Evolutionary conservation across 768 basidiomycete species (phyloP), one percentile per base, ranked within the genome.

Genomic region (Suillus variegatus): DNA sequence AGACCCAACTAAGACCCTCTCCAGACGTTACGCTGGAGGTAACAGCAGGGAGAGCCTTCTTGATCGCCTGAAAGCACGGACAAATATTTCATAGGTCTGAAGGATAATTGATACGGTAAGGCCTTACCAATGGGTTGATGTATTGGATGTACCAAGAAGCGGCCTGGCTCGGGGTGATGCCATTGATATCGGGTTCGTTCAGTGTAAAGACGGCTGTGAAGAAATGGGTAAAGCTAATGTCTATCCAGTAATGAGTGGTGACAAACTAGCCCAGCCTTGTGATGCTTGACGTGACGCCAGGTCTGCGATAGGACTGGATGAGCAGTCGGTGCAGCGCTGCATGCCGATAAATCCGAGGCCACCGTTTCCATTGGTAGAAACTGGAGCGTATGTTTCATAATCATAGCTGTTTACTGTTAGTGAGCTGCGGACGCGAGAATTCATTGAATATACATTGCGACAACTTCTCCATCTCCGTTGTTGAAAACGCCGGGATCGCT

Each of bases 331-430:
- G 63, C 78, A 80, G 10, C 75, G 78, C 62, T 80, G 80, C 79
- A 74, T 81, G 13, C 79, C 79, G 6, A 80, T 77, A 67, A 81
- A 80, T 6, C 70, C 72, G 13, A 80, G 75, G 9, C 80, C 79
- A 2, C 79, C 79, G 6, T 67, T 69, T 1, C 79, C 79, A 51
- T 78, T 78, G 14, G 72, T 73, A 40, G 79, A 79, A 6, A 74
- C 69, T 6, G 79, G 79, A 10, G 65, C 43, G 47, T 72, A 76
- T 18, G 79, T 80, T 63, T 80, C 79, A 44, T 73, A 80, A 65
- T 80, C 79, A 61, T 81, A 80, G 54, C 78, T 80, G 40, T 32
- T 3, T 36, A 55, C 46, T 1, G n/a, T 60, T 12, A 16, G 44
- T 55, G 35, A 67, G 14, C 7, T 52, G 22, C 3, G 35, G 52